These are phyloP conservation scores for Carex littledalei DNA, from an alignment of 176 grass and related monocot genomes.

Conservation along the genomic window DNA sequence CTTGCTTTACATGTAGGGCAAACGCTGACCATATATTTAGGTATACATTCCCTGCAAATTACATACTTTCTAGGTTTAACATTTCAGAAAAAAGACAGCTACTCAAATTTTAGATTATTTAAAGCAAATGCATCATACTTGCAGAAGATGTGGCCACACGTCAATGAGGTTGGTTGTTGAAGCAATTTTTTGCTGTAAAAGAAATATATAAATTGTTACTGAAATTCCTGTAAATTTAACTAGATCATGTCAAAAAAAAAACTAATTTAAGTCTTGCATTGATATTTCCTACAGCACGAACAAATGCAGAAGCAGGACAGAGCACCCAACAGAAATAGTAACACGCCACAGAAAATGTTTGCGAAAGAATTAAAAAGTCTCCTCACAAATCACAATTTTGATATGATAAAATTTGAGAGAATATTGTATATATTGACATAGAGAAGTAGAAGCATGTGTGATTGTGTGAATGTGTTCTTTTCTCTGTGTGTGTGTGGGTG, in stretches of 20 bases:
- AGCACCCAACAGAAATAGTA: neutral
- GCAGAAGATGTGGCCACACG: constrained; percentile 14
- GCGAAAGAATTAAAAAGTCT: neutral
- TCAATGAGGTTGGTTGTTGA: constrained; percentile 10
- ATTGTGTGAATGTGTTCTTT: neutral
- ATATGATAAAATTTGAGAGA: neutral
- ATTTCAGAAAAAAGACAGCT: neutral
- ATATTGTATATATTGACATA: neutral
- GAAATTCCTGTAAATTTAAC: neutral
- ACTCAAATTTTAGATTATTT: neutral
- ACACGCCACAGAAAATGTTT: neutral
- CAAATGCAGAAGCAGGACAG: neutral
- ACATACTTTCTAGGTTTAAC: neutral
- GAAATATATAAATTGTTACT: neutral
- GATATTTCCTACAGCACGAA: neutral
- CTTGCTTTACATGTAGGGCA: neutral
- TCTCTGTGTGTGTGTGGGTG: neutral
- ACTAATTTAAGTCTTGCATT: neutral
- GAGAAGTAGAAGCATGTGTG: neutral
- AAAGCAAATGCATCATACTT: neutral
- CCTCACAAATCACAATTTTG: neutral
- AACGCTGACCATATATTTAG: neutral
- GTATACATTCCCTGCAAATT: neutral
- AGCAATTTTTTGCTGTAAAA: constrained; percentile 10
- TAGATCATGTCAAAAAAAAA: neutral